Conservation (phyloP, 805 yeast species). For the Saccharomycopsis vini region DNA sequence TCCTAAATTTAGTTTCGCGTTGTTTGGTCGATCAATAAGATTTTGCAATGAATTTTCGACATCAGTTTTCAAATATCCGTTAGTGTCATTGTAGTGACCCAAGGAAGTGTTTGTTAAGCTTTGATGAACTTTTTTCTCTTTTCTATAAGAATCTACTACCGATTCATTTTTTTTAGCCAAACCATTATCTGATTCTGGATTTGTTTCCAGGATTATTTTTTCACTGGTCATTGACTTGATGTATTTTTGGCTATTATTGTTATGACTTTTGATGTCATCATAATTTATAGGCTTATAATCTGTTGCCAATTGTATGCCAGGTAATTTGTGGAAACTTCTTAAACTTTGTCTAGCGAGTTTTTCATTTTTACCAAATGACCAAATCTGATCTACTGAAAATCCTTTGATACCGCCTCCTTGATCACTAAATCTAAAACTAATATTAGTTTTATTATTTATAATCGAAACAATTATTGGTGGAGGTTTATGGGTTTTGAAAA, state of each 20-base stretch:
- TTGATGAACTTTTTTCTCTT: conserved; percentile 21
- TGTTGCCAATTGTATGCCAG: conserved; percentile 42
- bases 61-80: not conserved
- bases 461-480: conserved; percentile 76
- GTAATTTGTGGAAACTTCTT: conserved; percentile 58
- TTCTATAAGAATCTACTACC: not conserved
- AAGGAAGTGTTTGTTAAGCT: conserved; percentile 31
- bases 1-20: conserved; percentile 75
- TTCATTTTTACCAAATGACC: conserved; percentile 81
- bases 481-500: conserved; percentile 31
- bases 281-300: conserved; percentile 23
- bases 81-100: conserved; percentile 27
- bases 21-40: conserved; percentile 63
- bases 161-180: not conserved
- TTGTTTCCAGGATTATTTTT: too few species aligned
- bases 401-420: conserved; percentile 80
- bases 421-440: conserved; percentile 75
- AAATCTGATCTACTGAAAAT: conserved; percentile 51
- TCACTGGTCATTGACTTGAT: too few species aligned
- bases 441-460: conserved; percentile 47
- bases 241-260: too few species aligned
- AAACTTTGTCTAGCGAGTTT: conserved; percentile 49
- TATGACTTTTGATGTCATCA: too few species aligned
- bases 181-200: not conserved
- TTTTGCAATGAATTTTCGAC: conserved; percentile 32